Evolutionary conservation across 305 asterid species (phyloP).

Genomic region (Ilex paraguariensis): DNA sequence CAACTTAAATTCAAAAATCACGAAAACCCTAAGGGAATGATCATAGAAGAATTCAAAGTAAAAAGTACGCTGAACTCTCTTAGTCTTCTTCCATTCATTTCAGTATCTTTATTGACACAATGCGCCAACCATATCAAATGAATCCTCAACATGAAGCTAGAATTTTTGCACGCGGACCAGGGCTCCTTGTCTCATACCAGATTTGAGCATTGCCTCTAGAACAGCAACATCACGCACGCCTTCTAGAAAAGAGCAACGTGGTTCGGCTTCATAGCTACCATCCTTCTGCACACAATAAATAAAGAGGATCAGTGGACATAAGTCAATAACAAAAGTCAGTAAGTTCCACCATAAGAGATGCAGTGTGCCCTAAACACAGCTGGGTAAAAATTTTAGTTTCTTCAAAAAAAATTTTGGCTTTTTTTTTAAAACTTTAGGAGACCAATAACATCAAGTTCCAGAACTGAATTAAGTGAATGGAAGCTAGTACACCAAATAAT

Average conservation of each 20-base stretch:
- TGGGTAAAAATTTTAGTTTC: too few relatives aligned
- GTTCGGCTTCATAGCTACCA: slow-evolving; percentile 42
- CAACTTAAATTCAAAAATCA: too few relatives aligned
- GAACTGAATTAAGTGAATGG: too few relatives aligned
- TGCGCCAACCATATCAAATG: not conserved
- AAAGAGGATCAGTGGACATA: not conserved
- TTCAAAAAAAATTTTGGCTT: not conserved
- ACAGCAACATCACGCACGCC: slow-evolving; percentile 85
- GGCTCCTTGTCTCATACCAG: slow-evolving; percentile 60
- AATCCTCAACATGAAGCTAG: slow-evolving; percentile 10
- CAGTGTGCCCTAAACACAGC: not conserved
- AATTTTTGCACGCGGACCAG: slow-evolving; percentile 50
- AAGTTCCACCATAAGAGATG: not conserved
- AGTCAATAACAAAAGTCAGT: not conserved
- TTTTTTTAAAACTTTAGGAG: not conserved
- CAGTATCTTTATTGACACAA: too few relatives aligned
- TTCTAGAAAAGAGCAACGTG: slow-evolving; percentile 60
- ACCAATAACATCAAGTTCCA: not conserved
- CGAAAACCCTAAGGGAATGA: too few relatives aligned
- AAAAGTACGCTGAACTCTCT: too few relatives aligned
- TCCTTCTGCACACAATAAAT: slow-evolving; percentile 42
- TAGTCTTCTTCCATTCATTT: too few relatives aligned
- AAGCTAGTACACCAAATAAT: too few relatives aligned
- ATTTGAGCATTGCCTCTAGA: slow-evolving; percentile 91
- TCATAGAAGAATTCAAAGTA: too few relatives aligned